phyloP scores from a whole-genome alignment of 192 early-diverging fungal genomes.

The Linnemannia schmuckeri region DNA sequence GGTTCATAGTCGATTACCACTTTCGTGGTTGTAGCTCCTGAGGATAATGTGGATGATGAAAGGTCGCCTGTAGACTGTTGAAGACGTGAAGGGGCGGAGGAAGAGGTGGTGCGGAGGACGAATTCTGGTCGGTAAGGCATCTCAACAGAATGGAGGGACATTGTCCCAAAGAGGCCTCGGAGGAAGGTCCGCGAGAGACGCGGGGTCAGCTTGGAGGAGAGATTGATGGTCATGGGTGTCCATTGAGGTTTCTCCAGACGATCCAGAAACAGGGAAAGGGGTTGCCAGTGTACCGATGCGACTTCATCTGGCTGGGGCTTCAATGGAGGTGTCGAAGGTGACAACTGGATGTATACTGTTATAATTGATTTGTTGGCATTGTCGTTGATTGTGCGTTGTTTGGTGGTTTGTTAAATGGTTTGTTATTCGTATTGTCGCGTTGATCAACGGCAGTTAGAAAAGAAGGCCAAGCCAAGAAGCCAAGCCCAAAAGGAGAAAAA shows the following conservation, averaged over 20 bases:
- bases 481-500: background rate
- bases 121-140: conserved; percentile 57
- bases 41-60: background rate
- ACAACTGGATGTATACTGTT: conserved; percentile 60
- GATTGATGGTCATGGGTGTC: conserved; percentile 58
- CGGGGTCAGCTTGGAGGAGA: conserved; percentile 57
- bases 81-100: background rate
- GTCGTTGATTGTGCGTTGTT: background rate
- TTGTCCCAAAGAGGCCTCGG: conserved; percentile 50
- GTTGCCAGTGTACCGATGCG: conserved; percentile 59
- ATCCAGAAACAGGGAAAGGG: conserved; percentile 56
- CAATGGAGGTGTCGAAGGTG: conserved; percentile 48
- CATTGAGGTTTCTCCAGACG: conserved; percentile 45
- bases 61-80: background rate
- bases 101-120: conserved; percentile 13
- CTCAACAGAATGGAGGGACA: conserved; percentile 57
- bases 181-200: conserved; percentile 52
- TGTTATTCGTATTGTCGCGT: background rate
- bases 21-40: background rate
- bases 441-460: background rate
- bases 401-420: background rate
- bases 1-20: conserved; percentile 36
- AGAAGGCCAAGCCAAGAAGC: background rate
- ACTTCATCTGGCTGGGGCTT: conserved; percentile 59
- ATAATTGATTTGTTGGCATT: background rate